phyloP scores from a whole-genome alignment of 2,329 filamentous ascomycete species.

The Calonectria ilicicola region DNA sequence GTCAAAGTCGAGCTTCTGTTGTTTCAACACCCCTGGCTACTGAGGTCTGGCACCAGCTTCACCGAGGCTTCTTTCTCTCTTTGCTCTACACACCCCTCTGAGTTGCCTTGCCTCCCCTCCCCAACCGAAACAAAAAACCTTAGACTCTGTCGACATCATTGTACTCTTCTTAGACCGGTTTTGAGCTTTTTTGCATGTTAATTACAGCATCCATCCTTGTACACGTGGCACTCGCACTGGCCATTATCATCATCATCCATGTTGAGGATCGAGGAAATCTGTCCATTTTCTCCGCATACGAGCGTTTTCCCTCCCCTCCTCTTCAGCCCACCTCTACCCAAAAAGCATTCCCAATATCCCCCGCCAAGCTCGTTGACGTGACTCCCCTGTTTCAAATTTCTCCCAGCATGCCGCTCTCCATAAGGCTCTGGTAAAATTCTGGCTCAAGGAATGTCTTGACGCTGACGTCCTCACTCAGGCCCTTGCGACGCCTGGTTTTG shows the following conservation, averaged over 20 bases:
- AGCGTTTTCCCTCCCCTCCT: slow-evolving; percentile 20
- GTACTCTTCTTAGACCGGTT: slow-evolving; percentile 14
- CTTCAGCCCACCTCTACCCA: slow-evolving; percentile 20
- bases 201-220: slow-evolving; percentile 32
- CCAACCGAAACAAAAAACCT: not conserved
- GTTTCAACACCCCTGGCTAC: slow-evolving; percentile 8
- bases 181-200: slow-evolving; percentile 27
- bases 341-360: slow-evolving; percentile 14
- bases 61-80: slow-evolving; percentile 20
- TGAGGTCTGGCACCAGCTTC: not conserved
- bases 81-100: slow-evolving; percentile 8
- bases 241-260: slow-evolving; percentile 30
- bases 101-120: not conserved
- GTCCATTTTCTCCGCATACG: slow-evolving; percentile 24
- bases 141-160: slow-evolving; percentile 3
- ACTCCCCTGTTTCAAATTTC: slow-evolving; percentile 47
- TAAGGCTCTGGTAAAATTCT: slow-evolving; percentile 88
- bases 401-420: slow-evolving; percentile 89
- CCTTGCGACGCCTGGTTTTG: slow-evolving; percentile 94
- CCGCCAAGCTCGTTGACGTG: slow-evolving; percentile 4
- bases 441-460: slow-evolving; percentile 97
- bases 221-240: slow-evolving; percentile 27
- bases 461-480: slow-evolving; percentile 92
- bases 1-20: not conserved
- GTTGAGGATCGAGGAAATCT: slow-evolving; percentile 26